Evolutionary conservation across 805 yeast species (phyloP).

Genomic region (Clavispora carvajalis): DNA sequence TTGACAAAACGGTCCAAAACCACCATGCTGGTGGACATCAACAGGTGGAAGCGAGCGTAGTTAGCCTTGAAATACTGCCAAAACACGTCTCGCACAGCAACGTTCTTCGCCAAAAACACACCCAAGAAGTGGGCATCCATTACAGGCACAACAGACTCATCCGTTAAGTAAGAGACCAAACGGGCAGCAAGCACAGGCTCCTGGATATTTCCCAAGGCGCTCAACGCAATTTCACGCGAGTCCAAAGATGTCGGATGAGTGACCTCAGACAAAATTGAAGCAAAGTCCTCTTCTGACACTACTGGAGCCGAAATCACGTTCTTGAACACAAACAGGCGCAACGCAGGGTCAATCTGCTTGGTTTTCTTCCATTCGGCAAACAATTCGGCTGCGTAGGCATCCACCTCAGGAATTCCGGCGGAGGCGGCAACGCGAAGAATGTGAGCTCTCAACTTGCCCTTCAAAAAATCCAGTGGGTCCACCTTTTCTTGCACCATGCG

Average conservation of each 20-base stretch:
- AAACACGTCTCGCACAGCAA: constrained; percentile 35
- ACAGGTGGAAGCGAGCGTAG: constrained; percentile 39
- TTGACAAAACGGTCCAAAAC: constrained; percentile 45
- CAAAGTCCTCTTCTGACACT: constrained; percentile 31
- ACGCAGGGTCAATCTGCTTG: constrained; percentile 37
- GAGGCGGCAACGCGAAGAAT: constrained; percentile 39
- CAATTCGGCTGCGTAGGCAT: constrained; percentile 27
- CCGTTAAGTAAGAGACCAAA: constrained; percentile 36
- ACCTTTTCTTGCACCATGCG: constrained; percentile 14
- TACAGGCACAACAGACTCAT: constrained; percentile 42
- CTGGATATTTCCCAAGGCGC: constrained; percentile 47
- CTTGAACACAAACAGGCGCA: constrained; percentile 38
- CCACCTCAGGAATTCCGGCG: constrained; percentile 32
- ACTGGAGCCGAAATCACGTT: constrained; percentile 36
- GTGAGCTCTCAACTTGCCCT: constrained; percentile 31
- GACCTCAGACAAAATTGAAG: constrained; percentile 41
- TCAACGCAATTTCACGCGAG: constrained; percentile 51
- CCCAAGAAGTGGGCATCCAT: constrained; percentile 59
- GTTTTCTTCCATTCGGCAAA: constrained; percentile 22
- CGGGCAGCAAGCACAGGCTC: constrained; percentile 29
- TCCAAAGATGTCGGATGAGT: constrained; percentile 49
- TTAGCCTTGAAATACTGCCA: constrained; percentile 48
- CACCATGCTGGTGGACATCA: constrained; percentile 47
- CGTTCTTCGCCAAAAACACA: constrained; percentile 42
- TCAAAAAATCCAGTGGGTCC: constrained; percentile 22